Evolutionary conservation across 2,329 filamentous ascomycete species (phyloP), one percentile per base, ranked within the genome.

Genomic region (Ramularia endophylla): DNA sequence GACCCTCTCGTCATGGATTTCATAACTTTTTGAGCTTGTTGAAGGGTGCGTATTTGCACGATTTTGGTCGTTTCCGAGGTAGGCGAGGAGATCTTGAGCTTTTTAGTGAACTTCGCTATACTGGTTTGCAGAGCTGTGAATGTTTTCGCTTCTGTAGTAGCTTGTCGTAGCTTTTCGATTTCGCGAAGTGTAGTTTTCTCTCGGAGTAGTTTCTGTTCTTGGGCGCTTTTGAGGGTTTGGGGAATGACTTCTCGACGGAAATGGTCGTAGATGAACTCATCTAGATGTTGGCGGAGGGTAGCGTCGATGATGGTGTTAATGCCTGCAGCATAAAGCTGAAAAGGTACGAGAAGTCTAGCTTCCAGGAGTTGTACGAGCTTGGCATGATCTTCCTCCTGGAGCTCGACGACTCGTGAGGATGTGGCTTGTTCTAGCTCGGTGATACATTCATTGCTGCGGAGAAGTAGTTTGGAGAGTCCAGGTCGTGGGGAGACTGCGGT

Each of bases 281-380:
- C 50, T 17, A 59, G 49, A 35, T 57, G 53, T n/a, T 52, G 31
- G 29, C 50, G 47, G 3, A 63, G 48, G 5, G 51, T 48, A 5
- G 50, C 20, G n/a, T 60, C 57, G 16, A 40, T 27, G 19, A 58
- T 48, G 15, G 42, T 46, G 11, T 53, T 40, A 16, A 57, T 35
- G 8, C 56, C 58, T 15, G 44, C 41, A 2, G 47, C 35, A 44
- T 60, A 60, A 11, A 61, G 52, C n/a, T 50, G 45, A 2, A 60
- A 30, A 8, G 58, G 54, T 7, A 38, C 40, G 32, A 60, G 47
- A 9, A 62, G 44, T 16, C 46, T 28, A 9, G 38, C 33, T 20
- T 46, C 43, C 22, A 57, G 27, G 13, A 55, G 27, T 15, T 45
- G 18, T 8, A 43, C 34, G 30, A 54, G 52, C 9, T 36, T 31